These are phyloP conservation scores for Botrytis porri DNA, from an alignment of 2,329 filamentous ascomycete species.

Conservation along the genomic window DNA sequence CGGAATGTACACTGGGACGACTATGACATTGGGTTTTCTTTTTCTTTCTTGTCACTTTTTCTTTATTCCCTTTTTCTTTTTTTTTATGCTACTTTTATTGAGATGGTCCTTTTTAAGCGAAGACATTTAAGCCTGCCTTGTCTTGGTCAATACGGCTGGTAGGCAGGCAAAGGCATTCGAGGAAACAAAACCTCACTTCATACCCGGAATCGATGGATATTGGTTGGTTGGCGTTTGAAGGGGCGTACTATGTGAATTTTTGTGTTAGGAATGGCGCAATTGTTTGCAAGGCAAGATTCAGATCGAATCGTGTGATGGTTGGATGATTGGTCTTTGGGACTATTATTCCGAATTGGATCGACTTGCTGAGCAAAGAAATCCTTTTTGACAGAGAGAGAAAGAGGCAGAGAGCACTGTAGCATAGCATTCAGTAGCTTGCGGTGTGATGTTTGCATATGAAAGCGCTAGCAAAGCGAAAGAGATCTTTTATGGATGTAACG, in stretches of 20 bases:
- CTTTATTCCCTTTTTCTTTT: not conserved
- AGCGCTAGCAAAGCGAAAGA: slow-evolving; percentile 4
- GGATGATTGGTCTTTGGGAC: not conserved
- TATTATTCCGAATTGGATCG: not conserved
- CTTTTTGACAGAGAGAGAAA: not conserved
- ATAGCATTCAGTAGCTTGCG: not conserved
- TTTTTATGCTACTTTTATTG: not conserved
- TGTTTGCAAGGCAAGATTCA: not conserved
- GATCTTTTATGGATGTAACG: not conserved
- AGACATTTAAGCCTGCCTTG: slow-evolving; percentile 9
- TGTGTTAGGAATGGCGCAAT: not conserved
- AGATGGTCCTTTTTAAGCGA: slow-evolving; percentile 10
- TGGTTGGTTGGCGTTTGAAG: slow-evolving; percentile 6
- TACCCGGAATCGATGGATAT: slow-evolving; percentile 18
- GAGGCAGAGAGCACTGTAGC: not conserved
- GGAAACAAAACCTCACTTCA: slow-evolving; percentile 14
- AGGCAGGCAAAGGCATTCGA: slow-evolving; percentile 8
- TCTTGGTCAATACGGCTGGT: slow-evolving; percentile 2
- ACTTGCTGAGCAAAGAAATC: not conserved
- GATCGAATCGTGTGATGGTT: not conserved
- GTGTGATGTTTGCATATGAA: slow-evolving; percentile 8
- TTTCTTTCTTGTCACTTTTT: slow-evolving; percentile 12
- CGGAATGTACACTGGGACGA: not conserved
- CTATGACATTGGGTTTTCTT: slow-evolving; percentile 9
- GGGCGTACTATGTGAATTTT: slow-evolving; percentile 11